Percentiles rank a stretch among this genome's conserved stretches.
Conservation (phyloP, 2,329 filamentous ascomycete species). For the Hymenoscyphus scutula region DNA sequence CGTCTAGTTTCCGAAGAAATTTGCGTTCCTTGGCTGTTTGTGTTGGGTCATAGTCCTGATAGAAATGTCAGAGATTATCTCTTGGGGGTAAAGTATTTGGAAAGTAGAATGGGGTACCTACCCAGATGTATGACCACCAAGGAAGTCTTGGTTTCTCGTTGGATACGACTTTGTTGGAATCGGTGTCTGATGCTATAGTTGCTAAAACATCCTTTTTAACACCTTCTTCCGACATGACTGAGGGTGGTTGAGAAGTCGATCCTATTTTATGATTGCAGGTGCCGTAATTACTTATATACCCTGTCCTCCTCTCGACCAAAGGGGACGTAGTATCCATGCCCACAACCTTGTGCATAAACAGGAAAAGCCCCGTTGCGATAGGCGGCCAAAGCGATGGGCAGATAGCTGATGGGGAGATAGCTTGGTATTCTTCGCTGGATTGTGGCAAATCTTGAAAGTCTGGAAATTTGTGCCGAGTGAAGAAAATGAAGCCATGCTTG, state of each 20-base stretch:
- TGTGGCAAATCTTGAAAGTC: not conserved
- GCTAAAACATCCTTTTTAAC: not conserved
- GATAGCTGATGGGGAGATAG: too few species aligned
- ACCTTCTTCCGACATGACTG: slow-evolving; percentile 1
- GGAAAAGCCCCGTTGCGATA: not conserved
- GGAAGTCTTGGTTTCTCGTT: slow-evolving; percentile 19
- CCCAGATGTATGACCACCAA: slow-evolving; percentile 34
- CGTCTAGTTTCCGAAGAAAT: slow-evolving; percentile 32
- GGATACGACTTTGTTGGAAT: slow-evolving; percentile 11
- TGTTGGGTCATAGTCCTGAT: slow-evolving; percentile 29
- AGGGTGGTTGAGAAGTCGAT: not conserved
- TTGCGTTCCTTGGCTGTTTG: slow-evolving; percentile 24
- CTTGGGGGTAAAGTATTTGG: not conserved
- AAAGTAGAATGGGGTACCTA: slow-evolving; percentile 10
- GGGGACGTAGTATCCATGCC: not conserved
- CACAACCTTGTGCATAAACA: not conserved
- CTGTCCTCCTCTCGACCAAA: not conserved
- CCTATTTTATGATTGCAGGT: not conserved
- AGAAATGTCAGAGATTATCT: not conserved
- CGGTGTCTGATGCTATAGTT: slow-evolving; percentile 14
- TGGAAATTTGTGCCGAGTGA: not conserved
- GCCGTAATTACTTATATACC: not conserved
- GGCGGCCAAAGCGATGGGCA: too few species aligned
- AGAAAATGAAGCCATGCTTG: not conserved
- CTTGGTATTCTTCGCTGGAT: too few species aligned